Conservation (phyloP, 2,329 filamentous ascomycete species). For the Aspergillus niger region DNA sequence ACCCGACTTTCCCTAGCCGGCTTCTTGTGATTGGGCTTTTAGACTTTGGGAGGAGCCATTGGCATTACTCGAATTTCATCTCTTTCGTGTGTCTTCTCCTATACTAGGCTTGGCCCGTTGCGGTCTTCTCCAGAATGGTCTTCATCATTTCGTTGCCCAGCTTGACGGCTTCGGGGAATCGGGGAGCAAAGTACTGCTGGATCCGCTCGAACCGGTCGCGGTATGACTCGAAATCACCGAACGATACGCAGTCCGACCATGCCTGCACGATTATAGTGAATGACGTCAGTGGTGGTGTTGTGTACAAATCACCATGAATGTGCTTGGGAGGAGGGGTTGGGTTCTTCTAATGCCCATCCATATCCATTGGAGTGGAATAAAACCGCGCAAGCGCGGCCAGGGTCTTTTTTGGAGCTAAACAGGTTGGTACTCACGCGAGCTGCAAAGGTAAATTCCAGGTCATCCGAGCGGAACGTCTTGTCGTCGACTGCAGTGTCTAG, state of each 20-base stretch:
- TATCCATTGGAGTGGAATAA: neutral
- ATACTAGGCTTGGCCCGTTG: slow-evolving; percentile 15
- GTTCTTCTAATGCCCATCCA: neutral
- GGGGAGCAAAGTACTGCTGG: slow-evolving; percentile 85
- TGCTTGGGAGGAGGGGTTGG: neutral
- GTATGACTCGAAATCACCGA: slow-evolving; percentile 93
- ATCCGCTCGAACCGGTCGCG: slow-evolving; percentile 87
- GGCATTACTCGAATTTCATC: neutral
- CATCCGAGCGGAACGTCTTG: slow-evolving; percentile 88
- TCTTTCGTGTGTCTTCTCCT: neutral
- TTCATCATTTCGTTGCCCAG: slow-evolving; percentile 97
- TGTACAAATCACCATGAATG: neutral
- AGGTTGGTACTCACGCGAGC: slow-evolving; percentile 60
- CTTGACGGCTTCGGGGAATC: slow-evolving; percentile 82
- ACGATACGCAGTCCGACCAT: slow-evolving; percentile 90
- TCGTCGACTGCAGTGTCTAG: slow-evolving; percentile 86
- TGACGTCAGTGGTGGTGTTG: slow-evolving; percentile 10
- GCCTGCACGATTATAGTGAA: slow-evolving; percentile 51
- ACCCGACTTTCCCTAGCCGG: neutral
- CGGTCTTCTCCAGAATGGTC: slow-evolving; percentile 82
- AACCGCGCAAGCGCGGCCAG: neutral
- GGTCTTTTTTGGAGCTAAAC: neutral
- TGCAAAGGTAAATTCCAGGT: slow-evolving; percentile 96
- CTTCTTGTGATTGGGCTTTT: neutral
- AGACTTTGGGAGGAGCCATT: neutral